Percentiles rank a stretch among this genome's conserved stretches.
phyloP scores from a whole-genome alignment of 2,329 filamentous ascomycete genomes.

The Aspergillus glaucus region DNA sequence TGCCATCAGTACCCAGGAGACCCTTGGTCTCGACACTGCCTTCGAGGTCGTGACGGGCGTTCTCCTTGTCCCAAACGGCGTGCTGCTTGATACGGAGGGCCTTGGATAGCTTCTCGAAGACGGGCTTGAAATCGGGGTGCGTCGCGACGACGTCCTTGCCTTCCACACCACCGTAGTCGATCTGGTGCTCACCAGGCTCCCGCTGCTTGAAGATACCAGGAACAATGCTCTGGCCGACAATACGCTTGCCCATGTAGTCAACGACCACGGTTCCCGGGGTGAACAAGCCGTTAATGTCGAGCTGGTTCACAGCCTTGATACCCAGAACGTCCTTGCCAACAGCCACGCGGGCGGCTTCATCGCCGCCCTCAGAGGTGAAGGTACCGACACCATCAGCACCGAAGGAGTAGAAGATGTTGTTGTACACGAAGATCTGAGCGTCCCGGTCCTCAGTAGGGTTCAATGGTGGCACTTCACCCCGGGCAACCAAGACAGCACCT shows the following conservation, averaged over 20 bases:
- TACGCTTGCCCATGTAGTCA: conserved; percentile 93
- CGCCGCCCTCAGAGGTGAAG: conserved; percentile 91
- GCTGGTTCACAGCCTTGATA: conserved; percentile 90
- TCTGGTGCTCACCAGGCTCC: conserved; percentile 95
- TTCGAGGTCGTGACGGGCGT: conserved; percentile 82
- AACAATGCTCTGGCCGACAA: conserved; percentile 96
- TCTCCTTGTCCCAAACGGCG: conserved; percentile 95
- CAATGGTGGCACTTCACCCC: conserved; percentile 84
- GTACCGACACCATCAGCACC: conserved; percentile 96
- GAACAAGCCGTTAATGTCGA: conserved; percentile 90
- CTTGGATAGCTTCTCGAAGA: conserved; percentile 87
- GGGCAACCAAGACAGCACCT: conserved; percentile 84
- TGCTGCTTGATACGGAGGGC: conserved; percentile 89
- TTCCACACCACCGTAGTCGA: conserved; percentile 96
- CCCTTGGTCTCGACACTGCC: conserved; percentile 97
- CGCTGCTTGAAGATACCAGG: conserved; percentile 99
- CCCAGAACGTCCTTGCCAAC: conserved; percentile 95
- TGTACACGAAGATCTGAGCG: conserved; percentile 98
- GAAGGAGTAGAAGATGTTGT: conserved; percentile 99
- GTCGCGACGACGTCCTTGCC: conserved; percentile 92
- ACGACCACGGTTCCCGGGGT: conserved; percentile 94
- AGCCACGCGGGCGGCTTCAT: conserved; percentile 90
- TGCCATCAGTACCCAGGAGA: conserved; percentile 88
- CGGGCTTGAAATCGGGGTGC: conserved; percentile 74
- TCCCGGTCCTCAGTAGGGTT: conserved; percentile 91